Percentiles rank a stretch among this genome's conserved stretches.
Conservation (phyloP, 2,329 filamentous ascomycete species). For the Raffaelea albimanens region DNA sequence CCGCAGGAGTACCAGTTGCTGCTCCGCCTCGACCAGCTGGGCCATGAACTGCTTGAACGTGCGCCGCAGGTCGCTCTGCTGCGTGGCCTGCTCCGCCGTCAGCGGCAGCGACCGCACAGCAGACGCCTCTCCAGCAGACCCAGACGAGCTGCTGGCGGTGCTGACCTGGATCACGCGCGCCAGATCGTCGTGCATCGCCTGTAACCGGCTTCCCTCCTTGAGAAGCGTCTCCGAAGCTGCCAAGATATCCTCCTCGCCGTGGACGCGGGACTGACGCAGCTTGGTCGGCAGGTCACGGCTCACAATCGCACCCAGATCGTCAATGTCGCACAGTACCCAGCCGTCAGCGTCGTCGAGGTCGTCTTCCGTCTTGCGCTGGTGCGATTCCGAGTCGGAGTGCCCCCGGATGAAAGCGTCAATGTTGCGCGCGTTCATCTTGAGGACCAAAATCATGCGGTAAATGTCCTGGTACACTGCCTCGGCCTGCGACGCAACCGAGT, state of each 20-base stretch:
- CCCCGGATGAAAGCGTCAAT: slow-evolving; percentile 58
- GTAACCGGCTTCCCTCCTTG: slow-evolving; percentile 61
- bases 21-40: slow-evolving; percentile 68
- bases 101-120: slow-evolving; percentile 61
- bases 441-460: slow-evolving; percentile 87
- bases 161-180: slow-evolving; percentile 56
- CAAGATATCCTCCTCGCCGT: slow-evolving; percentile 59
- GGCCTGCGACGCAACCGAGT: slow-evolving; percentile 52
- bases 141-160: not conserved
- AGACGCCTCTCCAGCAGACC: slow-evolving; percentile 32
- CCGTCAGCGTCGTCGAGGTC: slow-evolving; percentile 61
- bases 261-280: slow-evolving; percentile 59
- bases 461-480: slow-evolving; percentile 68
- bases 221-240: slow-evolving; percentile 57
- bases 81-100: slow-evolving; percentile 71
- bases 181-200: slow-evolving; percentile 68
- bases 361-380: slow-evolving; percentile 40
- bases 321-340: slow-evolving; percentile 70
- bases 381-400: slow-evolving; percentile 47
- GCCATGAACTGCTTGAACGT: slow-evolving; percentile 67
- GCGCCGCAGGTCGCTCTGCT: slow-evolving; percentile 74
- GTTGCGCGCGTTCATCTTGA: slow-evolving; percentile 72
- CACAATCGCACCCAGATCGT: slow-evolving; percentile 56
- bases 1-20: slow-evolving; percentile 68
- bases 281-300: slow-evolving; percentile 53